Evolutionary conservation across 805 yeast species (phyloP).

Genomic region (Zygosaccharomyces lentus): DNA sequence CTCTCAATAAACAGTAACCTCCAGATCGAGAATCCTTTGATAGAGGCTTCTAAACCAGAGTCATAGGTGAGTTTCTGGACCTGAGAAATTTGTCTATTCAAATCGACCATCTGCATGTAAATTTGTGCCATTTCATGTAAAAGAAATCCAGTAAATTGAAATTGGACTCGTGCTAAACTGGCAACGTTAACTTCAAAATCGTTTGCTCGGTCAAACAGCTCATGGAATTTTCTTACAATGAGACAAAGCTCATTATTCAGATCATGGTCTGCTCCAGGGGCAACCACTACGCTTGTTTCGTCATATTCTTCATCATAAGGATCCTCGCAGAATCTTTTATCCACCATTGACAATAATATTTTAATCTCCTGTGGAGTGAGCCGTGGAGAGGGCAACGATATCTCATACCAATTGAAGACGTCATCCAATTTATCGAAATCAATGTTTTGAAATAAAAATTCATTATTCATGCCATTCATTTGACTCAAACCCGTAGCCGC

Average conservation of each 20-base stretch:
- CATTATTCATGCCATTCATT: constrained; percentile 29
- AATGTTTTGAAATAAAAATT: constrained; percentile 31
- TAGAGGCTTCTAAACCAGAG: constrained; percentile 18
- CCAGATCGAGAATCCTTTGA: constrained; percentile 31
- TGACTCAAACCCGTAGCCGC: constrained; percentile 35
- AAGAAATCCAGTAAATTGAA: constrained; percentile 35
- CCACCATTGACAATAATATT: constrained; percentile 22
- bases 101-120: constrained; percentile 31
- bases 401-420: constrained; percentile 26
- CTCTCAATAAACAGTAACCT: constrained; percentile 26
- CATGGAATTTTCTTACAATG: constrained; percentile 31
- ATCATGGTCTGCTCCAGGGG: constrained; percentile 30
- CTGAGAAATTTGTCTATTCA: constrained; percentile 29
- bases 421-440: constrained; percentile 31
- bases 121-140: constrained; percentile 35
- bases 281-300: constrained; percentile 27
- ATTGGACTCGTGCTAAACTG: constrained; percentile 35
- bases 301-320: constrained; percentile 31
- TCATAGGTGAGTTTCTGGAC: constrained; percentile 27
- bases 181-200: constrained; percentile 37
- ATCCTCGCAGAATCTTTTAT: constrained; percentile 32
- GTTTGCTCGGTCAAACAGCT: constrained; percentile 31
- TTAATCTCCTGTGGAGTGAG: constrained; percentile 23
- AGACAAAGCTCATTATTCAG: constrained; percentile 33
- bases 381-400: constrained; percentile 6